phyloP scores from a whole-genome alignment of 805 yeast species.

The Brettanomyces sp. region DNA sequence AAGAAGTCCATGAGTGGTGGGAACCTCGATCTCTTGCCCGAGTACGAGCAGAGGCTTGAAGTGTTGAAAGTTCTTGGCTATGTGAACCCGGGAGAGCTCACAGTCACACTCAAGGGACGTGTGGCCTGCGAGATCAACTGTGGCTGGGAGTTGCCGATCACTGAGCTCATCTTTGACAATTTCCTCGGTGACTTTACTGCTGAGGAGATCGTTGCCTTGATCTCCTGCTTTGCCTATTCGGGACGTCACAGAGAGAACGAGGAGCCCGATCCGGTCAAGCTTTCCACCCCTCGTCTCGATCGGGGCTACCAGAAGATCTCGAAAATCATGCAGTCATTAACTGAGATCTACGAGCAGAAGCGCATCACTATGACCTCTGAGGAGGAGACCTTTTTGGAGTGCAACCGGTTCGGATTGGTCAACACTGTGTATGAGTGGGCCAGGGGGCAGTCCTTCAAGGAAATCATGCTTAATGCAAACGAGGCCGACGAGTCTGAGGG shows the following conservation, averaged over 20 bases:
- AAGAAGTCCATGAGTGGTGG: slow-evolving; percentile 70
- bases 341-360: slow-evolving; percentile 51
- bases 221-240: slow-evolving; percentile 89
- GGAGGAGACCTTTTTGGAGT: slow-evolving; percentile 75
- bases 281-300: slow-evolving; percentile 69
- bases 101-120: slow-evolving; percentile 79
- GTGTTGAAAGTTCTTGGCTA: slow-evolving; percentile 75
- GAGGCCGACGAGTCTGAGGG: slow-evolving; percentile 74
- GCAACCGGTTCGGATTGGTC: slow-evolving; percentile 80
- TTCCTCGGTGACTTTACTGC: slow-evolving; percentile 89
- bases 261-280: slow-evolving; percentile 35
- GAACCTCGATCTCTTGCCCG: slow-evolving; percentile 83
- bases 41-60: slow-evolving; percentile 79
- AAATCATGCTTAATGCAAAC: slow-evolving; percentile 78
- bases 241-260: slow-evolving; percentile 44
- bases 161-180: slow-evolving; percentile 85
- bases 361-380: slow-evolving; percentile 75
- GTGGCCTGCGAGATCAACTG: slow-evolving; percentile 82
- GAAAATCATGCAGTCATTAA: slow-evolving; percentile 57
- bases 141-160: slow-evolving; percentile 84
- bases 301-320: slow-evolving; percentile 58
- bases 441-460: slow-evolving; percentile 82
- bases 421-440: slow-evolving; percentile 99
- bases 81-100: slow-evolving; percentile 58
- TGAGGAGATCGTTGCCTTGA: slow-evolving; percentile 90